These are phyloP conservation scores for Sphagnurus paluster DNA, from an alignment of 1,284 basidiomycete species.

Conservation along the genomic window DNA sequence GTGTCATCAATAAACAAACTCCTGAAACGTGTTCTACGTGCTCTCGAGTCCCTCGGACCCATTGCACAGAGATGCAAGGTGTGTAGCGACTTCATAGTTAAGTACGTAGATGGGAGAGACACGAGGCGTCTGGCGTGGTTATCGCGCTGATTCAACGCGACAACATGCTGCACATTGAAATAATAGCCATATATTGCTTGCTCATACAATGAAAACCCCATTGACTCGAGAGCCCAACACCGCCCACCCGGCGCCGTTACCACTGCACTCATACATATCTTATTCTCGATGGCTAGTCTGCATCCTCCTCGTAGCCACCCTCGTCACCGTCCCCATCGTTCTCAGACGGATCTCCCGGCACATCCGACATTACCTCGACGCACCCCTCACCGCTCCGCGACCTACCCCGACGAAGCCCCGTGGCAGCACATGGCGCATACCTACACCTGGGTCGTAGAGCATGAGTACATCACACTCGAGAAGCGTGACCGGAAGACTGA, in stretches of 20 bases:
- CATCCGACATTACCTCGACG: conserved; percentile 7
- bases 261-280: neutral
- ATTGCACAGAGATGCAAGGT: conserved; percentile 7
- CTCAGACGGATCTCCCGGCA: conserved; percentile 10
- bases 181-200: conserved; percentile 20
- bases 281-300: conserved; percentile 12
- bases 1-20: conserved; percentile 10
- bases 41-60: neutral
- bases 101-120: conserved; percentile 14
- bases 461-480: conserved; percentile 43
- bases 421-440: conserved; percentile 48
- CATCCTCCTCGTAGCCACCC: conserved; percentile 8
- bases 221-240: conserved; percentile 4
- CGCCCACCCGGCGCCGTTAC: neutral
- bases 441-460: conserved; percentile 57
- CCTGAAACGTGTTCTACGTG: conserved; percentile 18
- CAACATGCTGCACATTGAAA: conserved; percentile 12
- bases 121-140: conserved; percentile 25
- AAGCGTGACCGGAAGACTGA: conserved; percentile 52
- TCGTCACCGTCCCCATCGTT: conserved; percentile 9
- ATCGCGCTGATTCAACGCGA: conserved; percentile 32
- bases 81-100: conserved; percentile 9
- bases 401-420: conserved; percentile 23
- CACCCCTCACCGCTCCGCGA: conserved; percentile 19
- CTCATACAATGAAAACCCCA: conserved; percentile 3